Conservation (phyloP, 116 monocot species). For the Zostera marina region DNA sequence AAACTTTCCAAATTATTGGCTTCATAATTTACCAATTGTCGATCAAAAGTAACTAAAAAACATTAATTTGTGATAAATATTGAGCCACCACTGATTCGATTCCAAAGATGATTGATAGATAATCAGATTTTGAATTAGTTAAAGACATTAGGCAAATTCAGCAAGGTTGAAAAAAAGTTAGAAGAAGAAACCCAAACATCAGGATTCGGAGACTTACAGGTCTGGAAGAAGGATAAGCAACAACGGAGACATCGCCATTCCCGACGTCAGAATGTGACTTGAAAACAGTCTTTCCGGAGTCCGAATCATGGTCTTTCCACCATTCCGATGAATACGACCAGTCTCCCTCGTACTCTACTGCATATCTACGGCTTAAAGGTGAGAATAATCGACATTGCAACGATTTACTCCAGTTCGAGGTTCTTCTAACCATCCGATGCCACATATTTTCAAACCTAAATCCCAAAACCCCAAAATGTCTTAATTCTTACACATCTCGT, state of each 20-base stretch:
- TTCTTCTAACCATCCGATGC: constrained; percentile 3
- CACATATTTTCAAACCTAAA: constrained; percentile 2
- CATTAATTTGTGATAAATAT: no score
- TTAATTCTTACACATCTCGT: no score
- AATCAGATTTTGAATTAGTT: no score
- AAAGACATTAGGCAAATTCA: no score
- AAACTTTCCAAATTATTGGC: no score
- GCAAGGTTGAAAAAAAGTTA: no score
- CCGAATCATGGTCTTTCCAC: constrained; percentile 31
- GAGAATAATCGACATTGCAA: constrained; percentile 20
- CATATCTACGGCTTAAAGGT: constrained; percentile 10
- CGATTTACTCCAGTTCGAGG: constrained; percentile 1
- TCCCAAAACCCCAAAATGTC: constrained; percentile 2
- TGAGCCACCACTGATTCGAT: no score
- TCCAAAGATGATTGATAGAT: no score
- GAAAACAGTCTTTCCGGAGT: constrained; percentile 45
- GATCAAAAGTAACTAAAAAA: no score
- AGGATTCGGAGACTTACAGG: constrained; percentile 26
- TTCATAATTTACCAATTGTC: no score
- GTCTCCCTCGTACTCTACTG: constrained; percentile 58
- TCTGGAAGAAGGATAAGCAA: constrained; percentile 63
- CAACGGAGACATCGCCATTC: constrained; percentile 81
- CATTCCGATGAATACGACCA: constrained; percentile 76
- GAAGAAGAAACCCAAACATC: no score
- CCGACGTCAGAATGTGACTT: constrained; percentile 42